A percentile compares a stretch with the other conserved stretches of the same genome.
Conservation (phyloP, 177 flowering plant genomes). For the Vitis hybrid region DNA sequence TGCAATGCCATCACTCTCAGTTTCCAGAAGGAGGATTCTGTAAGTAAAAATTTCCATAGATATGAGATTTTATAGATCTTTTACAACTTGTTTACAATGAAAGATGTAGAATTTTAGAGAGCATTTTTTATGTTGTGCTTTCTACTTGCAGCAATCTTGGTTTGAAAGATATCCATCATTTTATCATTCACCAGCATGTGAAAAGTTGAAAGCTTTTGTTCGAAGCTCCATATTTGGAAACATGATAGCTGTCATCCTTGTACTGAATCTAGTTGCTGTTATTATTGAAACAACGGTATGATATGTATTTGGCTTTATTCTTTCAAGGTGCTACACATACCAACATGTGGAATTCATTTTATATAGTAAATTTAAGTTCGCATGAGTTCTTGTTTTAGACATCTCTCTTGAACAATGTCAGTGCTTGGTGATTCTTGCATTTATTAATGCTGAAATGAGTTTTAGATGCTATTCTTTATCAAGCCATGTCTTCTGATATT, state of each 20-base stretch:
- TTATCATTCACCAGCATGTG: constrained; percentile 58
- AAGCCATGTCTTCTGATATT: background rate
- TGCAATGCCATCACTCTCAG: constrained; percentile 83
- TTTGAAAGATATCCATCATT: constrained; percentile 57
- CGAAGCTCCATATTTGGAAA: constrained; percentile 72
- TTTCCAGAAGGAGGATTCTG: constrained; percentile 79
- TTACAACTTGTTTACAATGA: background rate
- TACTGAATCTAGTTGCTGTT: constrained; percentile 78
- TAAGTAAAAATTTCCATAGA: constrained; percentile 32
- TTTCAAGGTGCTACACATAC: background rate
- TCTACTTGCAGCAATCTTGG: constrained; percentile 67
- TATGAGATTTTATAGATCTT: background rate
- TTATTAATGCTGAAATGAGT: background rate
- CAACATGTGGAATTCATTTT: background rate
- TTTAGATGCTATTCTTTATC: background rate
- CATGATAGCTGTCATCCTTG: constrained; percentile 56
- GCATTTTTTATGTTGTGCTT: constrained; percentile 9
- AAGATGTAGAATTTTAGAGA: background rate
- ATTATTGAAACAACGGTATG: constrained; percentile 92
- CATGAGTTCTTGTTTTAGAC: too few relatives aligned
- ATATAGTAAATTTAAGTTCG: background rate
- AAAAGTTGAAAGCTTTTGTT: constrained; percentile 73
- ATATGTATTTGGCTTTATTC: background rate
- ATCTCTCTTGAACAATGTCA: too few relatives aligned
- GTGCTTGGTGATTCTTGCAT: background rate